Evolutionary conservation across 352 stramenopile species (phyloP).

Genomic region (Aphanomyces astaci): DNA sequence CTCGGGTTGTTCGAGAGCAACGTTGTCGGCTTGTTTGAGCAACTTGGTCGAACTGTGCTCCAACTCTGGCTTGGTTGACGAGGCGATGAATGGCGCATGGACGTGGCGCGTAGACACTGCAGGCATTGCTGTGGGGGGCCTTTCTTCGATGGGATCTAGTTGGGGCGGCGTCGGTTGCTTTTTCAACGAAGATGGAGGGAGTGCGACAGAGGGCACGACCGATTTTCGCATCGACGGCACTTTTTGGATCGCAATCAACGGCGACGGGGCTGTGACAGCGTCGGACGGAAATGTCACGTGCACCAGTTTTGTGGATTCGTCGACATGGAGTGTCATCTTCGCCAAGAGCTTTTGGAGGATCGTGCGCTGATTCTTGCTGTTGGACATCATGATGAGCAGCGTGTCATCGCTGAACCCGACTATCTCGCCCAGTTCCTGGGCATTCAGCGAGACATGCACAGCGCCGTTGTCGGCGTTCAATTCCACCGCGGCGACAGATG

Average conservation of each 20-base stretch:
- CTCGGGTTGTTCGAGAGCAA: not conserved
- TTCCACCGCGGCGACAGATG: not conserved
- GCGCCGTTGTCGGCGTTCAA: not conserved
- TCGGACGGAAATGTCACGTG: not conserved
- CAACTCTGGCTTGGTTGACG: not conserved
- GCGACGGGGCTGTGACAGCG: not conserved
- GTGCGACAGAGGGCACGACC: too few relatives aligned
- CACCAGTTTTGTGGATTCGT: not conserved
- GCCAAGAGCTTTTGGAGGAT: not conserved
- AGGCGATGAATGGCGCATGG: not conserved
- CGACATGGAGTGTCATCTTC: too few relatives aligned
- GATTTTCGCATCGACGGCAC: not conserved
- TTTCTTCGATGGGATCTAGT: not conserved
- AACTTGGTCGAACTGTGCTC: not conserved
- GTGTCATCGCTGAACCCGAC: not conserved
- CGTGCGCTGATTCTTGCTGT: not conserved
- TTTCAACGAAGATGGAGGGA: not conserved
- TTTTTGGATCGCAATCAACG: not conserved
- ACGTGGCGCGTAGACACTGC: too few relatives aligned
- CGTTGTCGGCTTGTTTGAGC: not conserved
- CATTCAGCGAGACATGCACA: not conserved
- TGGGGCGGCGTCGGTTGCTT: not conserved
- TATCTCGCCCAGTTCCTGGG: not conserved
- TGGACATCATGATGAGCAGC: not conserved
- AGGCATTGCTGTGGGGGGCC: too few relatives aligned